phyloP scores from a whole-genome alignment of 163 green algal genomes.

The Scenedesmus sp. region DNA sequence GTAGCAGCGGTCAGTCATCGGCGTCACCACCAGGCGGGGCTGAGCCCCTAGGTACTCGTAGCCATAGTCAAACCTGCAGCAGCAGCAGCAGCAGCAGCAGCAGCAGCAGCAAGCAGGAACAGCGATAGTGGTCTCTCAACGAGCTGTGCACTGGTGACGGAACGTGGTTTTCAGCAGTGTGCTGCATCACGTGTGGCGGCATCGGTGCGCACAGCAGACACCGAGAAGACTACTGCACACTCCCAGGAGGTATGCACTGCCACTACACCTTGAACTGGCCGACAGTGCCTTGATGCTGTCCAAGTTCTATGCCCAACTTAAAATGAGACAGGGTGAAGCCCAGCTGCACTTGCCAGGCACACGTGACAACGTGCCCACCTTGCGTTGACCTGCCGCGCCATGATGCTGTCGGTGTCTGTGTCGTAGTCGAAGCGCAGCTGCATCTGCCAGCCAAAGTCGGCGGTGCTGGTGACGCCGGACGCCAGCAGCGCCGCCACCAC shows the following conservation, averaged over 20 bases:
- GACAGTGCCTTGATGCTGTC: conserved; percentile 73
- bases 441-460: conserved; percentile 90
- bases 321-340: too few species aligned
- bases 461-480: conserved; percentile 52
- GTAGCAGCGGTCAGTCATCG: conserved; percentile 91
- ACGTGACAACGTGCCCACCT: not conserved
- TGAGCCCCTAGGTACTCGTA: conserved; percentile 91
- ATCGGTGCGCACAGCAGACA: too few species aligned
- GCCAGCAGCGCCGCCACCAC: conserved; percentile 76
- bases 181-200: too few species aligned
- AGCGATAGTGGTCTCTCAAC: not conserved
- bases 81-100: not conserved
- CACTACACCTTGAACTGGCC: not conserved
- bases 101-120: not conserved
- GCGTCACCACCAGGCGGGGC: conserved; percentile 85
- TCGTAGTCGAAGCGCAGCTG: conserved; percentile 82
- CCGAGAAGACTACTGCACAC: too few species aligned
- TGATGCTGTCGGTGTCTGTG: conserved; percentile 76
- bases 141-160: too few species aligned
- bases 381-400: conserved; percentile 59
- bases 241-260: too few species aligned
- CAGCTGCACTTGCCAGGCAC: conserved; percentile 88
- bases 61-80: conserved; percentile 76
- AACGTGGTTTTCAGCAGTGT: too few species aligned
- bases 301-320: conserved; percentile 67